phyloP scores from a whole-genome alignment of 1,139 yeast species.

The Taiozyma sp. region DNA sequence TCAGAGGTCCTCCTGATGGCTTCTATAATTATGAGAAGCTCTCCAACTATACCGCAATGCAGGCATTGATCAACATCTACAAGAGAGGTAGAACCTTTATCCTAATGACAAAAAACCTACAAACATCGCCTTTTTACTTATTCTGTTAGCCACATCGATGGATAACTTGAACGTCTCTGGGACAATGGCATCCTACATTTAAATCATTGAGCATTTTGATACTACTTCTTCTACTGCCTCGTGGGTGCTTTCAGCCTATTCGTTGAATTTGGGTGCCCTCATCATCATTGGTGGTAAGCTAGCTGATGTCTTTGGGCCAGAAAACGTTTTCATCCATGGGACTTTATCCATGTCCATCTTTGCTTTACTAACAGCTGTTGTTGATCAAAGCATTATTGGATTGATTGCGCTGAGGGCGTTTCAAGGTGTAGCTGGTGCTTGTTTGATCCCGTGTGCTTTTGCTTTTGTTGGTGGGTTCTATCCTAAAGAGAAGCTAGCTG shows the following conservation, averaged over 20 bases:
- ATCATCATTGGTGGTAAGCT: slow-evolving; percentile 33
- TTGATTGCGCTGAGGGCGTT: slow-evolving; percentile 33
- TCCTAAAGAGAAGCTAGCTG: slow-evolving; percentile 20
- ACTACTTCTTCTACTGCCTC: slow-evolving; percentile 18
- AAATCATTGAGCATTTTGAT: slow-evolving; percentile 23
- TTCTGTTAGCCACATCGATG: slow-evolving; percentile 14
- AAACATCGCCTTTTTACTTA: slow-evolving; percentile 6
- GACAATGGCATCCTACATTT: slow-evolving; percentile 21
- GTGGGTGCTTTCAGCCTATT: slow-evolving; percentile 35
- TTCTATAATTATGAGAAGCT: too few species aligned
- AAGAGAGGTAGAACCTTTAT: slow-evolving; percentile 1
- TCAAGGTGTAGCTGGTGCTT: slow-evolving; percentile 34
- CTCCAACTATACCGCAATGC: background rate
- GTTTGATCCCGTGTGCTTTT: slow-evolving; percentile 29
- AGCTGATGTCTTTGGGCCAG: slow-evolving; percentile 32
- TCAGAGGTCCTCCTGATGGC: background rate
- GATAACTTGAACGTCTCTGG: slow-evolving; percentile 29
- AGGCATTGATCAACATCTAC: background rate
- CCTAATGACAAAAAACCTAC: slow-evolving; percentile 14
- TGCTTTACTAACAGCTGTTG: background rate
- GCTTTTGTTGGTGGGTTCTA: slow-evolving; percentile 29
- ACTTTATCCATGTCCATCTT: slow-evolving; percentile 10
- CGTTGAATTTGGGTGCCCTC: slow-evolving; percentile 32
- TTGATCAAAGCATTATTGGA: slow-evolving; percentile 23
- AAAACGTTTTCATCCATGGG: slow-evolving; percentile 23